Conservation (phyloP, 805 yeast genomes). For the Candida jianshihensis region DNA sequence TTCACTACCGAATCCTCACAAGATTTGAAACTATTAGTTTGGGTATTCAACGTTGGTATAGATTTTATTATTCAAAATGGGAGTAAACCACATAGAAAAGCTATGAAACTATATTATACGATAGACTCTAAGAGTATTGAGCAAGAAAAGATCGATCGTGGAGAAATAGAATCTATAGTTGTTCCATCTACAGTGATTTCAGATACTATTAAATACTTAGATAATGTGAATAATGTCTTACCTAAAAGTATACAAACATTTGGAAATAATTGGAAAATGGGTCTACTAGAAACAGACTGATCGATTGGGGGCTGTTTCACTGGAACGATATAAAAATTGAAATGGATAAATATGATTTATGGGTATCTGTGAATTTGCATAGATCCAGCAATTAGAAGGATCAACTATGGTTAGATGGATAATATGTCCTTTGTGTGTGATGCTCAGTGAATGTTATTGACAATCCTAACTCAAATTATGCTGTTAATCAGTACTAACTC, state of each 20-base stretch:
- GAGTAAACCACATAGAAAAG: constrained; percentile 11
- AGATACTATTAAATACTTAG: constrained; percentile 24
- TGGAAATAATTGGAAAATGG: constrained; percentile 19
- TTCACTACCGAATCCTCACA: constrained; percentile 15
- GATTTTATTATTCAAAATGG: constrained; percentile 11
- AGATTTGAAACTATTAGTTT: constrained; percentile 23
- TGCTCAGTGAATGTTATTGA: too few relatives aligned
- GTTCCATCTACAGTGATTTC: constrained; percentile 26
- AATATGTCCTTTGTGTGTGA: too few relatives aligned
- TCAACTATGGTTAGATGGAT: too few relatives aligned
- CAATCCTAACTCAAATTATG: too few relatives aligned
- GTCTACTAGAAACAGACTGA: neutral
- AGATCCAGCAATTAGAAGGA: too few relatives aligned
- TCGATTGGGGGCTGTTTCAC: neutral
- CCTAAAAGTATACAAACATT: constrained; percentile 25
- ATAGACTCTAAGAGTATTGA: constrained; percentile 23
- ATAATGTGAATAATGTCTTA: constrained; percentile 22
- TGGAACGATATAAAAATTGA: neutral
- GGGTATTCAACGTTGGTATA: constrained; percentile 46
- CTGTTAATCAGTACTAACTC: too few relatives aligned
- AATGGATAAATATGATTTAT: too few relatives aligned
- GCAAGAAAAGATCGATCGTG: constrained; percentile 23
- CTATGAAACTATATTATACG: constrained; percentile 42
- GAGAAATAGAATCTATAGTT: constrained; percentile 34
- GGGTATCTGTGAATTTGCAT: too few relatives aligned